phyloP scores from a whole-genome alignment of 169 alveolate genomes.

The Perkinsus marinus region DNA sequence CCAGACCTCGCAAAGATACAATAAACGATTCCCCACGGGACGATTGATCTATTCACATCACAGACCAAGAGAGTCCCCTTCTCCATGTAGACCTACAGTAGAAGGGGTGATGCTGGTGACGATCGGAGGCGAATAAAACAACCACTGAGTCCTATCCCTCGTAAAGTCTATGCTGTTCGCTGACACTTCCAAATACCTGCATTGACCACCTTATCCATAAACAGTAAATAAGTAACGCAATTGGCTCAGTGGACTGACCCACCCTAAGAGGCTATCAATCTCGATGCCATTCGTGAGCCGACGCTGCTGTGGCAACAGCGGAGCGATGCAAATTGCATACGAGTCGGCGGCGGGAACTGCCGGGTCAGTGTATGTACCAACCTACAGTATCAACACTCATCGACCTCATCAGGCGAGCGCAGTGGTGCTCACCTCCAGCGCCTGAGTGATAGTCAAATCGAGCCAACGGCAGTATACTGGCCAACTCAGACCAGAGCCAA shows the following conservation, averaged over 20 bases:
- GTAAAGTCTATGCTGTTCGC: slow-evolving; percentile 5
- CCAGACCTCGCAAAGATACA: no score
- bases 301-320: neutral
- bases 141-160: slow-evolving; percentile 4
- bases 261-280: neutral
- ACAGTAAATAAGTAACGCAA: no score
- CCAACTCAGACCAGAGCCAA: neutral
- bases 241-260: no score
- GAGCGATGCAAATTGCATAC: neutral
- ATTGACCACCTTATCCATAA: no score
- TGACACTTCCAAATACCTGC: neutral
- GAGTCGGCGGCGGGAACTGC: neutral
- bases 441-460: neutral
- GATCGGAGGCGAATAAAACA: neutral
- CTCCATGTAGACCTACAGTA: neutral
- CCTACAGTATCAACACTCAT: neutral
- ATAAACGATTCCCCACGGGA: no score
- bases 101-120: neutral
- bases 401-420: neutral
- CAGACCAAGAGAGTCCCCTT: no score
- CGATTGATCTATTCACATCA: no score
- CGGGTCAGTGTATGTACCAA: neutral
- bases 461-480: slow-evolving; percentile 7
- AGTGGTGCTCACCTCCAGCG: neutral
- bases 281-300: neutral